A percentile compares a stretch with the other conserved stretches of the same genome.
Conservation (phyloP, 2,329 filamentous ascomycete species). For the Trichoderma sp. region DNA sequence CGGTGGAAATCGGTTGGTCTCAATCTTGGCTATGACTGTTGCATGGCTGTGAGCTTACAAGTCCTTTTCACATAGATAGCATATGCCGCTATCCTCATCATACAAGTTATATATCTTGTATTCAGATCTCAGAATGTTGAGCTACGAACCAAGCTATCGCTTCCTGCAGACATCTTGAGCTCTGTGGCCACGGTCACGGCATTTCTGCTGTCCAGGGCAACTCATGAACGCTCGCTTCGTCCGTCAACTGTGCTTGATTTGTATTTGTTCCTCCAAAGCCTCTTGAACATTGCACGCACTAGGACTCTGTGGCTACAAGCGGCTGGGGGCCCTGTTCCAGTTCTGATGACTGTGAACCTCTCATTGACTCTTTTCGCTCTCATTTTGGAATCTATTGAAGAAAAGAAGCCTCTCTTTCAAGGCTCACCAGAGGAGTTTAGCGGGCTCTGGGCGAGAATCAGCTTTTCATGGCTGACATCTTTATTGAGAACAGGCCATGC, state of each 20-base stretch:
- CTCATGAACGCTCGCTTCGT: conserved; percentile 30
- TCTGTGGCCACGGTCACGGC: conserved; percentile 25
- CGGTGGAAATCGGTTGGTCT: conserved; percentile 14
- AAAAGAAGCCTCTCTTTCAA: conserved; percentile 24
- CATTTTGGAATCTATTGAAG: conserved; percentile 29
- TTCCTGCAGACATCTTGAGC: conserved; percentile 30
- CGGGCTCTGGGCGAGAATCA: conserved; percentile 30
- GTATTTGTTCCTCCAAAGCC: conserved; percentile 28
- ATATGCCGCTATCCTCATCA: conserved; percentile 24
- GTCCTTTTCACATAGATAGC: conserved; percentile 13
- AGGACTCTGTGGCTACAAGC: conserved; percentile 30
- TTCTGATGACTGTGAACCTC: conserved; percentile 26
- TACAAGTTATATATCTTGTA: conserved; percentile 28
- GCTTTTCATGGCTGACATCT: conserved; percentile 30
- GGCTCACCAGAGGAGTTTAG: conserved; percentile 28
- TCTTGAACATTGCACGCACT: conserved; percentile 29
- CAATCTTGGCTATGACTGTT: not conserved
- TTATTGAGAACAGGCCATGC: conserved; percentile 30
- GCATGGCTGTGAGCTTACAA: not conserved
- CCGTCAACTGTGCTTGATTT: conserved; percentile 33
- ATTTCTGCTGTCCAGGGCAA: conserved; percentile 27
- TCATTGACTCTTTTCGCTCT: conserved; percentile 25
- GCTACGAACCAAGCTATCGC: conserved; percentile 26
- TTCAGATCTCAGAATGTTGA: conserved; percentile 19
- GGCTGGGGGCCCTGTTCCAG: conserved; percentile 17